phyloP scores from a whole-genome alignment of 2,329 filamentous ascomycete species.

The Aspergillus arachidicola region DNA sequence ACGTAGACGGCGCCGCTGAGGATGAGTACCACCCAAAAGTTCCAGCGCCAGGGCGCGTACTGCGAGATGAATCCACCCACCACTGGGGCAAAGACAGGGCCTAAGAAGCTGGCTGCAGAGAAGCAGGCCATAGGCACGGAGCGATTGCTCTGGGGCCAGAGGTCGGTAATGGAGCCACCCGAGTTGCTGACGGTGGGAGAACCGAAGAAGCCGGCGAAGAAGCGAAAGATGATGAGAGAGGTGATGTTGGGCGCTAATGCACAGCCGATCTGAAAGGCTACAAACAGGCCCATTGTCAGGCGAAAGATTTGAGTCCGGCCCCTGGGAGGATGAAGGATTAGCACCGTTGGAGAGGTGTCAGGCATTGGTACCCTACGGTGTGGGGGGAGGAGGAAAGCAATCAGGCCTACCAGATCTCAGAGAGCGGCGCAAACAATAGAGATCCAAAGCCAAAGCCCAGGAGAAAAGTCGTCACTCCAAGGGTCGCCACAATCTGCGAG shows the following conservation, averaged over 20 bases:
- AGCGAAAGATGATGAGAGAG: constrained; percentile 63
- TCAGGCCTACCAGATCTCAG: constrained; percentile 1
- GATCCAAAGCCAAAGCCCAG: constrained; percentile 1
- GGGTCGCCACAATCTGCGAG: constrained; percentile 2
- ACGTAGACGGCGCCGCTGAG: neutral
- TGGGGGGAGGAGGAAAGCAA: neutral
- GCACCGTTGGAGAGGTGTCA: neutral
- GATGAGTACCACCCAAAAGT: neutral
- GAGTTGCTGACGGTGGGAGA: constrained; percentile 61
- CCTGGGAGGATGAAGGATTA: neutral
- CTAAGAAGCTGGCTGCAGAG: constrained; percentile 45
- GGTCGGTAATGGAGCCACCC: constrained; percentile 61
- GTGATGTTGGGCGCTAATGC: constrained; percentile 8
- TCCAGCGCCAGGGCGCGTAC: neutral
- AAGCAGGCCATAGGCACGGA: neutral
- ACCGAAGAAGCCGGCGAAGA: constrained; percentile 63
- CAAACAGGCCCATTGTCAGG: neutral
- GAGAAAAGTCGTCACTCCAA: constrained; percentile 5
- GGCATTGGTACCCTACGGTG: neutral
- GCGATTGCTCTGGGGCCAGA: constrained; percentile 44
- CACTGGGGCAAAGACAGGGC: constrained; percentile 67
- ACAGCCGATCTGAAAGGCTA: constrained; percentile 7
- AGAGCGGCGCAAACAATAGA: constrained; percentile 5
- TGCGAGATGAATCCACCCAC: constrained; percentile 42
- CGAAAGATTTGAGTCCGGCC: constrained; percentile 5